Percentiles rank a stretch among this genome's conserved stretches.
Evolutionary conservation across 495 filamentous ascomycete genomes (phyloP).

Genomic region (Aspergillus coremiiformis): DNA sequence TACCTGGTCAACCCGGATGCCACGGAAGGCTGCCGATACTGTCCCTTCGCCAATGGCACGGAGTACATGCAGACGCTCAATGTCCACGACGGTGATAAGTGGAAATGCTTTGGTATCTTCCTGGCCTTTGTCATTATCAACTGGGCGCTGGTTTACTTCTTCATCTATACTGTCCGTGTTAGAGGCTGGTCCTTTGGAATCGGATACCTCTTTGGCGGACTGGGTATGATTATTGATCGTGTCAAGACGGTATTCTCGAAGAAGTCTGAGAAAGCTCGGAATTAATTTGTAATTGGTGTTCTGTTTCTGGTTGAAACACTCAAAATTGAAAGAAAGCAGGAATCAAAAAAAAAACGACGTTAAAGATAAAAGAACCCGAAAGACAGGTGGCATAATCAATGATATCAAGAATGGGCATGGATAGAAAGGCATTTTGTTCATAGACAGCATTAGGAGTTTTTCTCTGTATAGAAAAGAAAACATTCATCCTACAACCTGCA

Average conservation of each 20-base stretch:
- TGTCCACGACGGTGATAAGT: constrained; percentile 56
- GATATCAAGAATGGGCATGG: background rate
- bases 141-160: constrained; percentile 76
- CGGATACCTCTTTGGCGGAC: constrained; percentile 45
- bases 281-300: background rate
- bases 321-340: background rate
- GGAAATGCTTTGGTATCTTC: constrained; percentile 75
- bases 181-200: constrained; percentile 68
- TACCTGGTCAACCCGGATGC: constrained; percentile 54
- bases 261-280: constrained; percentile 4
- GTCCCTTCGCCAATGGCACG: constrained; percentile 55
- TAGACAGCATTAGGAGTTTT: constrained; percentile 1
- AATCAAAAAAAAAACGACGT: background rate
- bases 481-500: background rate
- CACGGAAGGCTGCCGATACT: constrained; percentile 62
- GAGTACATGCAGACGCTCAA: constrained; percentile 67
- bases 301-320: background rate
- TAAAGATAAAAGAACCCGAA: background rate
- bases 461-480: background rate
- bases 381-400: background rate
- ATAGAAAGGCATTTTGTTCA: background rate
- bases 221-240: constrained; percentile 39
- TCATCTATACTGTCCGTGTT: constrained; percentile 71
- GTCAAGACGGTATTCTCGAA: constrained; percentile 38
- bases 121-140: constrained; percentile 68